Percentiles rank a stretch among this genome's conserved stretches.
phyloP scores from a whole-genome alignment of 352 stramenopile genomes.

The Phytophthora macrochlamydospora region DNA sequence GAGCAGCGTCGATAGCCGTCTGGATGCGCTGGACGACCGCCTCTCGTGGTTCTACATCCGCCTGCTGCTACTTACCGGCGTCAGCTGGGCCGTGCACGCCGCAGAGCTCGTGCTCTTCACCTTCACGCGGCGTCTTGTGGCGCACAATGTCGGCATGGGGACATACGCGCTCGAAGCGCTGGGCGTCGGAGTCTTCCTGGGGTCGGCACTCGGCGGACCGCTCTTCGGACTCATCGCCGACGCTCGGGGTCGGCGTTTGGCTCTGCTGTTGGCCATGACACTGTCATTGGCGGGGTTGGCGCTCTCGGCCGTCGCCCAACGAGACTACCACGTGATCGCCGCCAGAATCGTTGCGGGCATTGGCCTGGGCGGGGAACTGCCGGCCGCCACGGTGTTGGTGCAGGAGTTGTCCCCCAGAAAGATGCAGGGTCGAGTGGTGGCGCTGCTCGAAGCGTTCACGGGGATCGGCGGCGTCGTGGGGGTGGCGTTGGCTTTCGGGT shows the following conservation, averaged over 20 bases:
- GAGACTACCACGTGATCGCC: constrained; percentile 18
- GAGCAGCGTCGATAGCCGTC: not conserved
- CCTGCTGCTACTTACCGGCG: constrained; percentile 25
- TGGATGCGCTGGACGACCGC: constrained; percentile 14
- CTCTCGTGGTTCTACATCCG: constrained; percentile 32
- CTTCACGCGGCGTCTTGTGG: constrained; percentile 29
- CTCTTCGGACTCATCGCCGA: constrained; percentile 33
- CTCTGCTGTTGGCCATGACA: constrained; percentile 29
- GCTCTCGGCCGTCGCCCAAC: constrained; percentile 23
- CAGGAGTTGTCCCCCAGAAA: constrained; percentile 30
- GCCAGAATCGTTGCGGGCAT: constrained; percentile 33
- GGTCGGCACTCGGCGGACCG: constrained; percentile 26
- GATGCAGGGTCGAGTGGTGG: constrained; percentile 27
- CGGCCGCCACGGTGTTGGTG: constrained; percentile 27
- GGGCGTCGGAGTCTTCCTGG: constrained; percentile 16
- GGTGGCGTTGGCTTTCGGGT: constrained; percentile 22
- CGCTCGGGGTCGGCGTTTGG: constrained; percentile 17
- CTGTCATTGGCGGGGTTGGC: constrained; percentile 27
- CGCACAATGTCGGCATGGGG: constrained; percentile 23
- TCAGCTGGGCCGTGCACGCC: constrained; percentile 38
- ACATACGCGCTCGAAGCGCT: constrained; percentile 25
- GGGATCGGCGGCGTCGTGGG: constrained; percentile 29
- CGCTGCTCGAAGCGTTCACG: constrained; percentile 33
- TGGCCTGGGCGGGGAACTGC: constrained; percentile 37
- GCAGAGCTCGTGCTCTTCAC: constrained; percentile 38